Evolutionary conservation across 2,329 filamentous ascomycete species (phyloP), one percentile per base, ranked within the genome.

Genomic region (Davidsoniella virescens): DNA sequence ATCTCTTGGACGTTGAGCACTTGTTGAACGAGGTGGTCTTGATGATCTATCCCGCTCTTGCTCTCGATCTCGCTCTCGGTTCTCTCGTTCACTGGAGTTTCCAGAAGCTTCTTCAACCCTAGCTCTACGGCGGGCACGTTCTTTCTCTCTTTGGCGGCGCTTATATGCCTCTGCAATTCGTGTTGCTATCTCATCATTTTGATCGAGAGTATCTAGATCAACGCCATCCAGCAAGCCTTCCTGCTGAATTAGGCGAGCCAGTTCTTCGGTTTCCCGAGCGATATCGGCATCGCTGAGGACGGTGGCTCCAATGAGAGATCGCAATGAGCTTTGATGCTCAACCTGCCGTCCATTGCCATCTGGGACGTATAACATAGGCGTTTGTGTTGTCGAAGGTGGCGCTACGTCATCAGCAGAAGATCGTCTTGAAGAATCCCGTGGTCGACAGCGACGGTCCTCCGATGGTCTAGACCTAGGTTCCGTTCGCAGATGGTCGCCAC

Each of bases 141-240:
- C 47, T 54, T 61, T 40, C 54, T 80, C 78, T 41, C 72, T 75
- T 59, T 93, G 86, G 26, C 86, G 73, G 54, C 85, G 75, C 52
- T 85, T 72, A 60, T 93, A 94, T 2, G 87, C 87, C 59, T 93
- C 85, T 2, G 87, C 88, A 57, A 96, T 94, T 53, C 84, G 80
- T 59, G 90, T 84, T 56, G 85, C 94, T 14, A 96, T 77, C 59
- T 93, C 86, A 59, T 95, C 87, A 45, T 70, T 77, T 14, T 87
- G 72, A 55, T 90, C 87, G 49, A 95, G 79, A 55, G 88, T 88
- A 58, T 92, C 84, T 50, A 95, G 67, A 60, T 95, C 88, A 44
- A 95, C 78, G 16, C 87, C 88, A 58, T 95, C 86, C 33, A 94
- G 65, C 17, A 95, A 67, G 0, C 90, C 87, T 60, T 94, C 87